Percentiles rank a stretch among this genome's conserved stretches.
Evolutionary conservation across 371 early-diverging fungal genomes (phyloP).

Genomic region (Blastocladiella emersonii): DNA sequence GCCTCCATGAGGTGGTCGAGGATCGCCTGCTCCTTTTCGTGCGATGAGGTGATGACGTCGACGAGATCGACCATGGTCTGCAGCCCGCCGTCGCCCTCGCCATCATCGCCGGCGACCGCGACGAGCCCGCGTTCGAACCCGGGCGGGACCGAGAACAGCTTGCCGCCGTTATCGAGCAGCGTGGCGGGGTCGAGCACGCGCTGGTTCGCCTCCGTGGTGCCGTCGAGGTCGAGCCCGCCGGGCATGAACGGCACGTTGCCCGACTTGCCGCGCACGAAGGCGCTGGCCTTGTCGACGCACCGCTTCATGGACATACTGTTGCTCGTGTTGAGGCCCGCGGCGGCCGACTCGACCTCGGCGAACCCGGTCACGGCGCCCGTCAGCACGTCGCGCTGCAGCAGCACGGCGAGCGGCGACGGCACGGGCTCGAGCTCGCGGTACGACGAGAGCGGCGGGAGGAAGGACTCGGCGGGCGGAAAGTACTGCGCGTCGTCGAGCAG

Average conservation of each 20-base stretch:
- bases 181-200: slow-evolving; percentile 10
- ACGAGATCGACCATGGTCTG: not conserved
- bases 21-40: not conserved
- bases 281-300: slow-evolving; percentile 39
- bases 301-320: slow-evolving; percentile 63
- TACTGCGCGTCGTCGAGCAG: not conserved
- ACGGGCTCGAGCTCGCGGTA: not conserved
- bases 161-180: slow-evolving; percentile 12
- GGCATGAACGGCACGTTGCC: slow-evolving; percentile 68
- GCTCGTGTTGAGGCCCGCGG: slow-evolving; percentile 28
- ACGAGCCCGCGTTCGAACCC: slow-evolving; percentile 30
- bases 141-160: slow-evolving; percentile 23
- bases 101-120: slow-evolving; percentile 6
- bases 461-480: not conserved
- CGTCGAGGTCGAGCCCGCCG: slow-evolving; percentile 27
- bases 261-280: slow-evolving; percentile 60
- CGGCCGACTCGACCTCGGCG: not conserved
- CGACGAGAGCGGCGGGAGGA: not conserved
- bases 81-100: not conserved
- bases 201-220: slow-evolving; percentile 4
- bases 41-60: not conserved
- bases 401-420: not conserved
- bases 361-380: not conserved
- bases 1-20: not conserved
- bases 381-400: not conserved